These are phyloP conservation scores for Volvox carteri DNA, from an alignment of 163 green algal genomes.

Conservation along the genomic window DNA sequence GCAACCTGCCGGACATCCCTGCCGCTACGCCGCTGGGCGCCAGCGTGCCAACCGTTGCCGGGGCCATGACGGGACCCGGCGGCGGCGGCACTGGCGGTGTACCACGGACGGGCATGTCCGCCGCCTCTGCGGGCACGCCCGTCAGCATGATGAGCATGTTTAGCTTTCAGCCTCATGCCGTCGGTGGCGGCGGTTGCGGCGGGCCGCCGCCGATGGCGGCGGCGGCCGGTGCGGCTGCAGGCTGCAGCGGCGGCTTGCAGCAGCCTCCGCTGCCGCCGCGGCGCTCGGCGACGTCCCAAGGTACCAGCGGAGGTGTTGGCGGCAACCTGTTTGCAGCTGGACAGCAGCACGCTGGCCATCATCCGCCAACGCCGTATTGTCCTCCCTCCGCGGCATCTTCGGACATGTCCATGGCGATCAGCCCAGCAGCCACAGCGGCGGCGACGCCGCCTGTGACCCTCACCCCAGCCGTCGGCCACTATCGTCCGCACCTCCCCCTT, in stretches of 20 bases:
- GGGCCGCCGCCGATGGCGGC: no score
- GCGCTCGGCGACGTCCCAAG: background rate
- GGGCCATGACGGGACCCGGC: background rate
- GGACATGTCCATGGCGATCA: slow-evolving; percentile 55
- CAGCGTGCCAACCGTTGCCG: background rate
- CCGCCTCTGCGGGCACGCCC: background rate
- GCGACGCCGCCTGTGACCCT: background rate
- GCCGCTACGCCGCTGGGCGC: slow-evolving; percentile 50
- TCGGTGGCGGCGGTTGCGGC: background rate
- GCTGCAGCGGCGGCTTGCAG: no score
- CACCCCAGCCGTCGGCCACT: background rate
- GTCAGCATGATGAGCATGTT: slow-evolving; percentile 45
- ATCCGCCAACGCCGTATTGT: background rate
- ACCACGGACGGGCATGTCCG: background rate
- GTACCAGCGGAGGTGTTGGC: background rate
- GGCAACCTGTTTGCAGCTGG: background rate
- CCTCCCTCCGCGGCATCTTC: slow-evolving; percentile 46
- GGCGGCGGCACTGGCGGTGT: background rate
- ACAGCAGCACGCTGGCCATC: background rate
- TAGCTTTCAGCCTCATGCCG: slow-evolving; percentile 24
- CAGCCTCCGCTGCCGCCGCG: background rate
- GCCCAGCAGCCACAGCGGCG: background rate
- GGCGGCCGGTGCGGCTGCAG: background rate
- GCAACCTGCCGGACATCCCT: slow-evolving; percentile 64
- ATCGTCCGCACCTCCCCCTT: background rate